These are phyloP conservation scores for Mycena amicta DNA, from an alignment of 768 basidiomycete species.

Conservation along the genomic window DNA sequence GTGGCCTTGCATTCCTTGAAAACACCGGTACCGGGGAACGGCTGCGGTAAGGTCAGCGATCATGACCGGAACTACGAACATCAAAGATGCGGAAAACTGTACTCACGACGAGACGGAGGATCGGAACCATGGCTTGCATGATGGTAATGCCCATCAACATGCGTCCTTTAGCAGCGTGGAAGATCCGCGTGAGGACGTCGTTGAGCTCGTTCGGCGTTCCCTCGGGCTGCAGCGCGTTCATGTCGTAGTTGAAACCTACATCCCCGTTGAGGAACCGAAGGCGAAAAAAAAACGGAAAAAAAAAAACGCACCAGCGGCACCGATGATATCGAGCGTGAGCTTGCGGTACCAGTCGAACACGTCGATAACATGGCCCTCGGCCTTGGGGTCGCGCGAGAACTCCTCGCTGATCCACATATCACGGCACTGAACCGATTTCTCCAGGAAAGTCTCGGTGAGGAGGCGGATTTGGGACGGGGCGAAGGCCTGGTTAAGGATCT, in stretches of 20 bases:
- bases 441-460: conserved; percentile 42
- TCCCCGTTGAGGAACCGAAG: too few relatives aligned
- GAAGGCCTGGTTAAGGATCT: conserved; percentile 47
- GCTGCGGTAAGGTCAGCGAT: background rate
- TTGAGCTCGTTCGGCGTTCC: conserved; percentile 40
- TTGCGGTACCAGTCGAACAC: conserved; percentile 44
- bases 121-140: conserved; percentile 31
- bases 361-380: conserved; percentile 44
- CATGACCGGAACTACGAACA: too few relatives aligned
- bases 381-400: conserved; percentile 13
- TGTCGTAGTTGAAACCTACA: conserved; percentile 20
- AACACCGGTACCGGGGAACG: conserved; percentile 26
- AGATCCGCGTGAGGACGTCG: conserved; percentile 44
- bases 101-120: conserved; percentile 34
- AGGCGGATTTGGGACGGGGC: conserved; percentile 46
- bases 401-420: conserved; percentile 33
- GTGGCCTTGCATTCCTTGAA: conserved; percentile 25
- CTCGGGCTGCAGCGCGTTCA: conserved; percentile 22
- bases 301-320: conserved; percentile 50
- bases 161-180: conserved; percentile 34
- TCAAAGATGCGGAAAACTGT: background rate
- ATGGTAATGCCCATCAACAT: conserved; percentile 27
- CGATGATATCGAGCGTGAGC: conserved; percentile 62
- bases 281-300: conserved; percentile 37
- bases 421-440: conserved; percentile 39